phyloP scores from a whole-genome alignment of 495 filamentous ascomycete species.

The Penicillium ucsense region DNA sequence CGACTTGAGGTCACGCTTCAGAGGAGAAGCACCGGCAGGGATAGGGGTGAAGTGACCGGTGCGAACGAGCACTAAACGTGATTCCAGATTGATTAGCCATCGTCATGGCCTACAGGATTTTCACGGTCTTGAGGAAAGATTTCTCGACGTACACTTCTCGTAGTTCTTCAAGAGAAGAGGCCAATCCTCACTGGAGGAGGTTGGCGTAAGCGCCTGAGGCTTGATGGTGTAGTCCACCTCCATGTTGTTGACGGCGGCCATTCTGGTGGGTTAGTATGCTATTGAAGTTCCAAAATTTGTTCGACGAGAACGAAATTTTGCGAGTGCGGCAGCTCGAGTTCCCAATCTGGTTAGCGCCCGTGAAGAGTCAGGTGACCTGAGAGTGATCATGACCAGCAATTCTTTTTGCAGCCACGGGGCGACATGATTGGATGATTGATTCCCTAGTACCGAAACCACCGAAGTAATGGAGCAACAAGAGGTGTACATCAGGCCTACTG shows the following conservation, averaged over 20 bases:
- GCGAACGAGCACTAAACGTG: slow-evolving; percentile 60
- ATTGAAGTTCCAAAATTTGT: slow-evolving; percentile 20
- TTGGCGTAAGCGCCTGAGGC: slow-evolving; percentile 63
- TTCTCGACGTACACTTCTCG: slow-evolving; percentile 52
- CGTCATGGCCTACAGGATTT: slow-evolving; percentile 6
- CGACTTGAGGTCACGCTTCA: slow-evolving; percentile 86
- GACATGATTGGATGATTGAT: too few relatives aligned
- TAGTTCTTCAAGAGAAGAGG: slow-evolving; percentile 91
- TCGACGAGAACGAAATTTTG: slow-evolving; percentile 28
- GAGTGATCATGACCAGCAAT: too few relatives aligned
- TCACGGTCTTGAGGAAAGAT: slow-evolving; percentile 1
- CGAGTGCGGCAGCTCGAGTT: slow-evolving; percentile 27
- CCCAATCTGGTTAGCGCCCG: slow-evolving; percentile 20
- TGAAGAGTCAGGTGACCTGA: slow-evolving; percentile 5
- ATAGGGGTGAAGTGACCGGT: slow-evolving; percentile 93
- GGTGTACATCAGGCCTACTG: too few relatives aligned
- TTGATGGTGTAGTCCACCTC: slow-evolving; percentile 76
- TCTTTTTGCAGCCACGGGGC: too few relatives aligned
- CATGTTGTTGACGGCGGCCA: slow-evolving; percentile 52
- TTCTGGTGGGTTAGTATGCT: slow-evolving; percentile 18
- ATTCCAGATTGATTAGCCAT: slow-evolving; percentile 10
- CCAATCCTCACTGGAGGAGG: slow-evolving; percentile 70
- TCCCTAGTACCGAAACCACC: too few relatives aligned
- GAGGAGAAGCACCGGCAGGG: slow-evolving; percentile 72
- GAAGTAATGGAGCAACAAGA: too few relatives aligned